A percentile compares a stretch with the other conserved stretches of the same genome.
phyloP scores from a whole-genome alignment of 352 stramenopile genomes.

The Aphanomyces cochlioides region DNA sequence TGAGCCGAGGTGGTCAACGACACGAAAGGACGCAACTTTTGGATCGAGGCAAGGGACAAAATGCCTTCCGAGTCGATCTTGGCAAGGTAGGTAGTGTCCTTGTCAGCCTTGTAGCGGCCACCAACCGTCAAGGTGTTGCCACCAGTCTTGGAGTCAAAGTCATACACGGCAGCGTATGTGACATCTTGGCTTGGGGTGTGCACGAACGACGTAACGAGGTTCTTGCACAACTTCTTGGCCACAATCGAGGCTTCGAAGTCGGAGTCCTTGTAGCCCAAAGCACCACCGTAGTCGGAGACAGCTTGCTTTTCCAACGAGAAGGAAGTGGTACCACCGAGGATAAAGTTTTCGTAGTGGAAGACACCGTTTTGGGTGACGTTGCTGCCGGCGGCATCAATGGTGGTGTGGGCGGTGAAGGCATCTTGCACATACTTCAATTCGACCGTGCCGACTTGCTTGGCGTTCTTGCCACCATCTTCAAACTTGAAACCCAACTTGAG shows the following conservation, averaged over 20 bases:
- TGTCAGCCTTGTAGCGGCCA: slow-evolving; percentile 77
- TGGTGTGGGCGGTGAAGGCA: slow-evolving; percentile 64
- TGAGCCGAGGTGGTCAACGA: slow-evolving; percentile 78
- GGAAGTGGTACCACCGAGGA: slow-evolving; percentile 61
- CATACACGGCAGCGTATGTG: slow-evolving; percentile 83
- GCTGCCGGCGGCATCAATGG: slow-evolving; percentile 63
- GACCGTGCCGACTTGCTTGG: slow-evolving; percentile 52
- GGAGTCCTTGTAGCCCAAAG: slow-evolving; percentile 63
- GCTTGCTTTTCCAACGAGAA: slow-evolving; percentile 81
- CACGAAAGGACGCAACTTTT: slow-evolving; percentile 84
- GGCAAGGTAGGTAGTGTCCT: slow-evolving; percentile 74
- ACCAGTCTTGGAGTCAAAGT: slow-evolving; percentile 85
- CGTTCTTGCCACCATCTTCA: slow-evolving; percentile 80
- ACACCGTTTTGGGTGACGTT: slow-evolving; percentile 59
- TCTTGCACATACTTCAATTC: slow-evolving; percentile 76
- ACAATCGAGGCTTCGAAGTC: slow-evolving; percentile 76
- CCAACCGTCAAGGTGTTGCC: slow-evolving; percentile 77
- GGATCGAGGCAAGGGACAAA: slow-evolving; percentile 76
- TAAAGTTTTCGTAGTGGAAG: slow-evolving; percentile 75
- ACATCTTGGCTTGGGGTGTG: slow-evolving; percentile 78
- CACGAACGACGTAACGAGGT: slow-evolving; percentile 75
- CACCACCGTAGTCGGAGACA: slow-evolving; percentile 82
- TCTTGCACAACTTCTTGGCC: slow-evolving; percentile 87
- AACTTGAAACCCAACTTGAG: slow-evolving; percentile 83
- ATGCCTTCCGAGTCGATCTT: slow-evolving; percentile 86